phyloP scores from a whole-genome alignment of 2,329 filamentous ascomycete species.

The Xylariaceae sp. region DNA sequence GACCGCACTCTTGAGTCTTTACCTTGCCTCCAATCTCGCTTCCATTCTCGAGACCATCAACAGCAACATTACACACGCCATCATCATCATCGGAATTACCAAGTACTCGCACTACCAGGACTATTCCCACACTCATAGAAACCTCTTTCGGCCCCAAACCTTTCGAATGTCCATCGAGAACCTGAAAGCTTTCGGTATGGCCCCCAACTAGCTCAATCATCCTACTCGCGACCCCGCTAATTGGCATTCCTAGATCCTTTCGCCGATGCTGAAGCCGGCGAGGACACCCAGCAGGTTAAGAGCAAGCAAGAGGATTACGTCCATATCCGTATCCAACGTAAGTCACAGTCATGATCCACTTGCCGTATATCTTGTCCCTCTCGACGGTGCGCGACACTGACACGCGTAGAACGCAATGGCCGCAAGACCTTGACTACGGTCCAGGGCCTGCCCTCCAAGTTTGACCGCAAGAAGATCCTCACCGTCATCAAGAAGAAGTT shows the following conservation, averaged over 20 bases:
- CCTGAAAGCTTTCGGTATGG: conserved; percentile 88
- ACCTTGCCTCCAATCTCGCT: too few relatives aligned
- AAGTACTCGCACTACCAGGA: too few relatives aligned
- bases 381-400: conserved; percentile 1
- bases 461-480: conserved; percentile 99
- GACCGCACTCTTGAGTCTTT: too few relatives aligned
- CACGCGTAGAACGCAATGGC: conserved; percentile 88
- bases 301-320: conserved; percentile 95
- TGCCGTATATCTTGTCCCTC: not conserved
- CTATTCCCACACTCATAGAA: too few relatives aligned
- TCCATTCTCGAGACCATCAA: too few relatives aligned
- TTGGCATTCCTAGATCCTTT: conserved; percentile 74
- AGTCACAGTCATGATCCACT: conserved; percentile 34
- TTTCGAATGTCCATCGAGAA: conserved; percentile 87
- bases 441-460: conserved; percentile 97
- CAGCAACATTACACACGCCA: too few relatives aligned
- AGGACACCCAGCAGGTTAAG: conserved; percentile 85
- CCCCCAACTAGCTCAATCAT: conserved; percentile 8
- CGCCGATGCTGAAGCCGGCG: conserved; percentile 88
- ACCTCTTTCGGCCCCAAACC: too few relatives aligned
- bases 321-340: conserved; percentile 99
- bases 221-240: conserved; percentile 11
- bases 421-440: conserved; percentile 99
- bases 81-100: too few relatives aligned
- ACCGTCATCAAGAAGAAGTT: conserved; percentile 41